Percentiles rank a stretch among this genome's conserved stretches.
Conservation (phyloP, 192 early-diverging fungal genomes). For the Coemansia sp. region DNA sequence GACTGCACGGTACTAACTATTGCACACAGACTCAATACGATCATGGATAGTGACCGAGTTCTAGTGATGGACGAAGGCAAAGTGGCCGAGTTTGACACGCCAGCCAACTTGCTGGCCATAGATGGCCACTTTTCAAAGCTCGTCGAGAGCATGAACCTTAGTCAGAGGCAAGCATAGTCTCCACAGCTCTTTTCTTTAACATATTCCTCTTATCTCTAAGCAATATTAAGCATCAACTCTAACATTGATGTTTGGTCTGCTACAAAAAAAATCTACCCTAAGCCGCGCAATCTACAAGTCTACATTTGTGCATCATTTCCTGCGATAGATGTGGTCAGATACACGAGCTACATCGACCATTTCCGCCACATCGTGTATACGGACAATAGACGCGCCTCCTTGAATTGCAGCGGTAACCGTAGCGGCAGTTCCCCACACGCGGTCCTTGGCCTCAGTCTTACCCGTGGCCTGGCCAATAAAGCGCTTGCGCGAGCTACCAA, state of each 20-base stretch:
- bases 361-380: constrained; percentile 95
- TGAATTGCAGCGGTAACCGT: constrained; percentile 80
- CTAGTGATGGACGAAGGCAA: constrained; percentile 55
- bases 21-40: constrained; percentile 70
- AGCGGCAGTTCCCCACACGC: constrained; percentile 88
- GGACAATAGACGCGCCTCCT: constrained; percentile 76
- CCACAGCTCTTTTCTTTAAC: neutral
- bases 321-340: constrained; percentile 67
- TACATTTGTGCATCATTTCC: neutral
- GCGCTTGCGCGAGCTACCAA: constrained; percentile 87
- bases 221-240: neutral
- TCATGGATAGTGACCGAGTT: constrained; percentile 60
- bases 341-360: constrained; percentile 88
- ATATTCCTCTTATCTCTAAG: neutral
- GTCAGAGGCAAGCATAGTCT: neutral
- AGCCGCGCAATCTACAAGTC: neutral
- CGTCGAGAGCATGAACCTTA: constrained; percentile 14
- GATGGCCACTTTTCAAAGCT: constrained; percentile 15
- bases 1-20: constrained; percentile 58
- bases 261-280: neutral
- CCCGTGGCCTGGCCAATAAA: constrained; percentile 83
- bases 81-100: constrained; percentile 31
- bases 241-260: neutral
- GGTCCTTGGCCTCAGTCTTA: constrained; percentile 64
- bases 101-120: constrained; percentile 6